A percentile compares a stretch with the other conserved stretches of the same genome.
phyloP scores from a whole-genome alignment of 2,329 filamentous ascomycete genomes.

The Daldinia eschscholtzii region DNA sequence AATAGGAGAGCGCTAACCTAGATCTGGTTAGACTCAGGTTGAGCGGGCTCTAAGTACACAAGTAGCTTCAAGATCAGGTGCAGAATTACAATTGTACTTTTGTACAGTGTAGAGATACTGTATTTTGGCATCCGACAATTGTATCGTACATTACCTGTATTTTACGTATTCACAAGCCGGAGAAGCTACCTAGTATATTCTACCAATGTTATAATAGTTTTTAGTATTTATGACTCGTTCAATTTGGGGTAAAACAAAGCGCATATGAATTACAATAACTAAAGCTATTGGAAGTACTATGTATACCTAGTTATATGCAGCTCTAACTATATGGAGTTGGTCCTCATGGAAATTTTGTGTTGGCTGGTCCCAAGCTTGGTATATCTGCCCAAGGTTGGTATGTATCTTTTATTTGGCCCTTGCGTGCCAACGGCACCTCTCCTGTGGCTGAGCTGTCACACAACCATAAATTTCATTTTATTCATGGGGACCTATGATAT shows the following conservation, averaged over 20 bases:
- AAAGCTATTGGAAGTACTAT: background rate
- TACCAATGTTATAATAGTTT: background rate
- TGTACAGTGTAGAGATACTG: background rate
- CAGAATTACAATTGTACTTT: constrained; percentile 6
- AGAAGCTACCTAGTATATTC: background rate
- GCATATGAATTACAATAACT: background rate
- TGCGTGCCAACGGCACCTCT: constrained; percentile 19
- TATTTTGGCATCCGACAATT: background rate
- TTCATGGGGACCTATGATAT: constrained; percentile 25
- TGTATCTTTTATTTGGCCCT: constrained; percentile 22
- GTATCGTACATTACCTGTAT: background rate
- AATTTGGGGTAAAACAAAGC: background rate
- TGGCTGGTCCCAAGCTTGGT: background rate
- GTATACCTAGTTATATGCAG: no score
- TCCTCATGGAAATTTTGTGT: background rate
- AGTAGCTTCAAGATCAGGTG: constrained; percentile 26
- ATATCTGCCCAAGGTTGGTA: constrained; percentile 2
- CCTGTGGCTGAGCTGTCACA: constrained; percentile 38
- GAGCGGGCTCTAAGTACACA: constrained; percentile 22
- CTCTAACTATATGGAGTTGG: background rate
- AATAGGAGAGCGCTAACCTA: constrained; percentile 37
- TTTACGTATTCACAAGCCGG: background rate
- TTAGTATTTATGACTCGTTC: constrained; percentile 1
- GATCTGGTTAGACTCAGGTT: constrained; percentile 25
- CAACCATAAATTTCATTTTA: constrained; percentile 33